A percentile compares a stretch with the other conserved stretches of the same genome.
Evolutionary conservation across 2,329 filamentous ascomycete species (phyloP).

Genomic region (Epichloe uncinata): DNA sequence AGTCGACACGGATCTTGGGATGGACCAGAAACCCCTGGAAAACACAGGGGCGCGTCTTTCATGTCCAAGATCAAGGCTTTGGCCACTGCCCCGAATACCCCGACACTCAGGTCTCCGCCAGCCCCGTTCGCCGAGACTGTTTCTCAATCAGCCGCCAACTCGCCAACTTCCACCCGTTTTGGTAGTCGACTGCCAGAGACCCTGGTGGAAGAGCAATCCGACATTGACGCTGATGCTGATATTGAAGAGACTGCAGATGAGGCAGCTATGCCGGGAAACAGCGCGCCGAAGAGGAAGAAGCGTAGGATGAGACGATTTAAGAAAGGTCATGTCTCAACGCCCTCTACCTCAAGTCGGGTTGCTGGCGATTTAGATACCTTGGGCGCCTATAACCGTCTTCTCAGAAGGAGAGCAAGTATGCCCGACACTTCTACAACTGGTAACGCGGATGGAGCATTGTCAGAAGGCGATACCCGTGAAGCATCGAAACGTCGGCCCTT

Average conservation of each 20-base stretch:
- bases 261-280: slow-evolving; percentile 29
- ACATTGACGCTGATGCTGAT: slow-evolving; percentile 24
- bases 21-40: slow-evolving; percentile 45
- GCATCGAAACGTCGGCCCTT: slow-evolving; percentile 36
- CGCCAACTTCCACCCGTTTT: slow-evolving; percentile 32
- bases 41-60: slow-evolving; percentile 50
- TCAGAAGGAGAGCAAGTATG: slow-evolving; percentile 53
- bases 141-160: slow-evolving; percentile 29
- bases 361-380: slow-evolving; percentile 28
- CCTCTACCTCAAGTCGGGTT: slow-evolving; percentile 46
- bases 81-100: slow-evolving; percentile 38
- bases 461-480: slow-evolving; percentile 62
- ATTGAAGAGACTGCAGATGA: slow-evolving; percentile 64
- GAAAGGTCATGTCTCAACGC: slow-evolving; percentile 46
- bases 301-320: slow-evolving; percentile 48
- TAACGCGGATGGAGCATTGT: slow-evolving; percentile 48
- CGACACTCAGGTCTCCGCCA: slow-evolving; percentile 29
- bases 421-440: slow-evolving; percentile 37
- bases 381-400: slow-evolving; percentile 30
- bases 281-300: slow-evolving; percentile 37
- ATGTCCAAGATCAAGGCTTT: slow-evolving; percentile 71
- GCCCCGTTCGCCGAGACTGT: slow-evolving; percentile 20
- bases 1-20: slow-evolving; percentile 54
- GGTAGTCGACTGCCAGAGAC: slow-evolving; percentile 39
- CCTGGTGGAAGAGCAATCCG: slow-evolving; percentile 34